phyloP scores from a whole-genome alignment of 1,284 basidiomycete genomes.

The Puccinia brachypodii region DNA sequence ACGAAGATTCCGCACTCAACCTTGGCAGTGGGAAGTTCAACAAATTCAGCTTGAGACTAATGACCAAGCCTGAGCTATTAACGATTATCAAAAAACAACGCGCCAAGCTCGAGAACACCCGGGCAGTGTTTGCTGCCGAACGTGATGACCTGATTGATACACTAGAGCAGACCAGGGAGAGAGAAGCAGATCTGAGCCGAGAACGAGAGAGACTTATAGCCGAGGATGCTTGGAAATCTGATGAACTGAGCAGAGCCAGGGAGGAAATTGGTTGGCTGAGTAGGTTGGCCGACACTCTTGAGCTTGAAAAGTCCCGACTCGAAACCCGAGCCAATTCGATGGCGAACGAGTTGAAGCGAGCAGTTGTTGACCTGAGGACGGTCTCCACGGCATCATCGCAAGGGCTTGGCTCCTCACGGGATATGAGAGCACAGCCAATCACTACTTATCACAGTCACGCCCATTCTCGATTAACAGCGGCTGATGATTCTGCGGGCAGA shows the following conservation, averaged over 20 bases:
- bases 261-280: slow-evolving; percentile 23
- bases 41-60: slow-evolving; percentile 9
- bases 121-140: neutral
- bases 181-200: neutral
- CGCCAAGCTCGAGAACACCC: neutral
- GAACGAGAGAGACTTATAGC: slow-evolving; percentile 14
- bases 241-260: neutral
- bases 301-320: slow-evolving; percentile 28
- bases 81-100: slow-evolving; percentile 27
- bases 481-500: neutral
- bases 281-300: neutral
- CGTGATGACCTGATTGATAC: slow-evolving; percentile 15
- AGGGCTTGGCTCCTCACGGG: neutral
- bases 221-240: slow-evolving; percentile 20
- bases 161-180: slow-evolving; percentile 6
- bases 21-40: neutral
- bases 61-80: slow-evolving; percentile 22
- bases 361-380: slow-evolving; percentile 25
- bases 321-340: slow-evolving; percentile 34
- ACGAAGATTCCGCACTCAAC: neutral
- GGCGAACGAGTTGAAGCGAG: slow-evolving; percentile 41
- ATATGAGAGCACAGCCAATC: neutral
- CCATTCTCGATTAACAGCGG: neutral
- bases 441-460: neutral
- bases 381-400: slow-evolving; percentile 17